phyloP scores from a whole-genome alignment of 2,329 filamentous ascomycete species.

The Cercospora beticola region DNA sequence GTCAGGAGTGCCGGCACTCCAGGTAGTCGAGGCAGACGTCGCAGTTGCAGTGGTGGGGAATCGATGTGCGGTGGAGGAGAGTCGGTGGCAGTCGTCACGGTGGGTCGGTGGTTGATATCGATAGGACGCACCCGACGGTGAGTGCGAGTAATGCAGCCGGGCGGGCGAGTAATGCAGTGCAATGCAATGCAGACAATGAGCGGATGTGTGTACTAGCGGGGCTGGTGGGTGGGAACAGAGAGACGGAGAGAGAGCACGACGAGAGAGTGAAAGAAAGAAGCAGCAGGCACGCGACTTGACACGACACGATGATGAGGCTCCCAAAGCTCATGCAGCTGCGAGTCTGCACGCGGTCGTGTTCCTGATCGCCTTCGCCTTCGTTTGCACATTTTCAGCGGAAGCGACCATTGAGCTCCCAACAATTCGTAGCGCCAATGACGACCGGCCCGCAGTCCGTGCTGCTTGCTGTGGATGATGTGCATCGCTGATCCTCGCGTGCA shows the following conservation, averaged over 20 bases:
- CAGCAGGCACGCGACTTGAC: background rate
- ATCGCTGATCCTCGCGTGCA: background rate
- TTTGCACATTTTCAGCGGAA: background rate
- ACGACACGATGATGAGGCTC: background rate
- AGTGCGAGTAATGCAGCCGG: background rate
- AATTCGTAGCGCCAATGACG: conserved; percentile 1
- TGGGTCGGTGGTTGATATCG: background rate
- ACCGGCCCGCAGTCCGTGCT: conserved; percentile 8
- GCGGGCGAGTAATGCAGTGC: background rate
- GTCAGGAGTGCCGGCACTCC: conserved; percentile 11
- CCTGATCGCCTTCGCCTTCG: background rate
- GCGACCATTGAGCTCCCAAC: conserved; percentile 7
- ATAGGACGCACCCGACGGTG: background rate
- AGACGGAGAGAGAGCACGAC: background rate
- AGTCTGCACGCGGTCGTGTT: background rate
- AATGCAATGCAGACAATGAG: background rate
- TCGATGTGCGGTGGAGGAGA: background rate
- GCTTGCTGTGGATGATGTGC: background rate
- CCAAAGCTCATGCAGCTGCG: background rate
- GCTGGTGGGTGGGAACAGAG: background rate
- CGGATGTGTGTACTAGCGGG: background rate
- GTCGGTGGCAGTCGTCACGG: background rate
- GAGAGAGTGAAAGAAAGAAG: background rate
- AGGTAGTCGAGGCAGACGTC: background rate
- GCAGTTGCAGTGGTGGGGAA: conserved; percentile 5